Conservation (phyloP, 805 yeast genomes). For the Debaryomyces maramus region DNA sequence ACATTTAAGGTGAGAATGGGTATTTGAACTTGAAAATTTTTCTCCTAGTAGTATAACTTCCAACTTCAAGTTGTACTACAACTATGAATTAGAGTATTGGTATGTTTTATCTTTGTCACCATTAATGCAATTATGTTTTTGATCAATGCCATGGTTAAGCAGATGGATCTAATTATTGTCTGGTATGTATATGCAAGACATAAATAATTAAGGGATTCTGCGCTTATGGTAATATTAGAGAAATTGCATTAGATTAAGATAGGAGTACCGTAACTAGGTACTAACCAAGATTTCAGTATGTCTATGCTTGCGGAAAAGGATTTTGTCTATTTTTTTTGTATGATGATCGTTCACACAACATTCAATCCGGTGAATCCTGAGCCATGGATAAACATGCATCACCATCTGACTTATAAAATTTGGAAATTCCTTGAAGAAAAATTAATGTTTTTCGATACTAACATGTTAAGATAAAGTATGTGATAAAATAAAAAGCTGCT, state of each 20-base stretch:
- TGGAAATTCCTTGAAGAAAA: background rate
- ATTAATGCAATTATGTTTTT: background rate
- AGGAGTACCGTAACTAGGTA: too few relatives aligned
- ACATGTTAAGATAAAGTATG: background rate
- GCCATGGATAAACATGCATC: conserved; percentile 93
- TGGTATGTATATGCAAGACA: conserved; percentile 82
- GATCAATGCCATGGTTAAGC: conserved; percentile 30
- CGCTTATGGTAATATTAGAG: conserved; percentile 53
- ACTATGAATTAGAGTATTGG: background rate
- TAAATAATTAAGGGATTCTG: conserved; percentile 65
- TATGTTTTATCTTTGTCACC: conserved; percentile 1
- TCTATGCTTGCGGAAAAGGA: background rate
- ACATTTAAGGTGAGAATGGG: too few relatives aligned
- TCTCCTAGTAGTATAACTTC: too few relatives aligned
- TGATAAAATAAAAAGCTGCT: too few relatives aligned
- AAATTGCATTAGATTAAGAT: too few relatives aligned
- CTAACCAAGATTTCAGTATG: background rate
- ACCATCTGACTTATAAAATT: conserved; percentile 71
- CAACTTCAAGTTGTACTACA: too few relatives aligned
- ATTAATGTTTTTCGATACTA: conserved; percentile 1
- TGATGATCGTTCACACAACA: conserved; percentile 30
- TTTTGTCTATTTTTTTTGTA: conserved; percentile 7
- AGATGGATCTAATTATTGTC: conserved; percentile 36
- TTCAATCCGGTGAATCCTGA: conserved; percentile 62
- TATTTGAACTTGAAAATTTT: too few relatives aligned